Conservation (phyloP, 345 rosid genomes). For the Hibiscus syriacus region DNA sequence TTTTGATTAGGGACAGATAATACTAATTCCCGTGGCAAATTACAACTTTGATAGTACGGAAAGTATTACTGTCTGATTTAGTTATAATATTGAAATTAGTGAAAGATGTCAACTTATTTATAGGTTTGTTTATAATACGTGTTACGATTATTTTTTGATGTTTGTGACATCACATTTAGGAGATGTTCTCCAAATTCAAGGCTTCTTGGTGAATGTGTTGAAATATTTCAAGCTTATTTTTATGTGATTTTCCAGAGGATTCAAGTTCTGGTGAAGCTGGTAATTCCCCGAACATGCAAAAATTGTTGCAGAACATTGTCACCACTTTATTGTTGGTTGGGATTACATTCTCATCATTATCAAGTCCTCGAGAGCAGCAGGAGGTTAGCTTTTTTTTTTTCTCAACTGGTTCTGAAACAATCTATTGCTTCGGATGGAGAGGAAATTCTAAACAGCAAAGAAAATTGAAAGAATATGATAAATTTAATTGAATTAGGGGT, state of each 20-base stretch:
- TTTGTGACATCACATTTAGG: background rate
- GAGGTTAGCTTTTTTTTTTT: slow-evolving; percentile 21
- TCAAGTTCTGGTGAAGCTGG: slow-evolving; percentile 28
- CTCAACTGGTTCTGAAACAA: background rate
- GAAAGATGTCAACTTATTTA: background rate
- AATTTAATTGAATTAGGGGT: too few species aligned
- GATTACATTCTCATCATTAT: slow-evolving; percentile 12
- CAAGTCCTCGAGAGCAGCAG: slow-evolving; percentile 18
- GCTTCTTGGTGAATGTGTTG: background rate
- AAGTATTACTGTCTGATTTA: background rate
- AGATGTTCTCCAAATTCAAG: background rate
- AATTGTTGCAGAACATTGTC: slow-evolving; percentile 13
- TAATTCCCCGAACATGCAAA: slow-evolving; percentile 16
- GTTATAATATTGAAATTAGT: background rate
- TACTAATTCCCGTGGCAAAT: background rate
- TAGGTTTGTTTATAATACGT: background rate
- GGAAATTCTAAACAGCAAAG: too few species aligned
- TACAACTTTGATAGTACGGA: background rate
- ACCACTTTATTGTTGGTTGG: slow-evolving; percentile 20
- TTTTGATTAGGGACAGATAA: background rate
- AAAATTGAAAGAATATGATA: too few species aligned
- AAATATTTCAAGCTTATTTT: background rate
- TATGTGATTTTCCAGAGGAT: slow-evolving; percentile 22
- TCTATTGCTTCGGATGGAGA: too few species aligned
- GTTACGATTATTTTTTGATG: background rate